phyloP scores from a whole-genome alignment of 306 rosid genomes.

The Pyrus bretschneideri region DNA sequence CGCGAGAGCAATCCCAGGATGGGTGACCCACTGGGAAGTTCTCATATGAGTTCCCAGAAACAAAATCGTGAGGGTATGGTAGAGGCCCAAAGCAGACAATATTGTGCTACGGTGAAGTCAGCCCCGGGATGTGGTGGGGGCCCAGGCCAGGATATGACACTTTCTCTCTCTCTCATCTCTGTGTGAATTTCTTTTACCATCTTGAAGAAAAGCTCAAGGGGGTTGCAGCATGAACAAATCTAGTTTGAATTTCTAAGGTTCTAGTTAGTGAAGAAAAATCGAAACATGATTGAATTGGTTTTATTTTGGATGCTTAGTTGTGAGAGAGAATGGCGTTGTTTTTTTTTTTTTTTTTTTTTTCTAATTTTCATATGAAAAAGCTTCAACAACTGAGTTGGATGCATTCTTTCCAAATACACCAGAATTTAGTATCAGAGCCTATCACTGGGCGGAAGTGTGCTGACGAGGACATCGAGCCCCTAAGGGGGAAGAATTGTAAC shows the following conservation, averaged over 20 bases:
- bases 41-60: no score
- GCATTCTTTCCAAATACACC: conserved; percentile 35
- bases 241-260: neutral
- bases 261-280: neutral
- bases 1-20: no score
- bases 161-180: neutral
- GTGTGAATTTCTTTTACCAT: neutral
- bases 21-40: no score
- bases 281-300: conserved; percentile 3
- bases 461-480: no score
- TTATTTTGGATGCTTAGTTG: conserved; percentile 15
- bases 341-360: no score
- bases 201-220: conserved; percentile 1
- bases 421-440: neutral
- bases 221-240: neutral
- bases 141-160: no score
- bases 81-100: no score
- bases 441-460: no score
- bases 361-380: conserved; percentile 8
- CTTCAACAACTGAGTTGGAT: conserved; percentile 34
- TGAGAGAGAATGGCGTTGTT: conserved; percentile 14
- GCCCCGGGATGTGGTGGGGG: no score
- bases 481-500: no score
- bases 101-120: no score
- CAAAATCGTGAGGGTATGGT: no score